A percentile compares a stretch with the other conserved stretches of the same genome.
phyloP scores from a whole-genome alignment of 2,329 filamentous ascomycete genomes.

The Verticillium longisporum region DNA sequence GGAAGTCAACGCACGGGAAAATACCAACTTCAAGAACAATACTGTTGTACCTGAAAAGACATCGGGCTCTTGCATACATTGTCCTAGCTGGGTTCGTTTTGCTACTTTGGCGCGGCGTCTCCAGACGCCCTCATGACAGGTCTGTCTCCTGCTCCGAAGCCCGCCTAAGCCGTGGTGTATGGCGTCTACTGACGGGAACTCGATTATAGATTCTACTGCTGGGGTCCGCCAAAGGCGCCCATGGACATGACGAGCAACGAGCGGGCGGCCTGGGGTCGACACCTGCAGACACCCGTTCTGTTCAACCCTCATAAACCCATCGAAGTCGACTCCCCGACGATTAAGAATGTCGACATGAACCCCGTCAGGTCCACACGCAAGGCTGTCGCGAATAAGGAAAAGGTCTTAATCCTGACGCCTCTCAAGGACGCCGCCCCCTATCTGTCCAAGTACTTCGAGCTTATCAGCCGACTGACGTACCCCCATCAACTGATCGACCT shows the following conservation, averaged over 20 bases:
- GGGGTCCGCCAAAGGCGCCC: slow-evolving; percentile 89
- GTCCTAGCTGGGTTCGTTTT: slow-evolving; percentile 64
- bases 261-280: slow-evolving; percentile 79
- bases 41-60: slow-evolving; percentile 64
- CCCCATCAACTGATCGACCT: slow-evolving; percentile 94
- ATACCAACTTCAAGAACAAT: slow-evolving; percentile 71
- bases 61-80: slow-evolving; percentile 69
- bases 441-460: slow-evolving; percentile 86
- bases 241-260: slow-evolving; percentile 94
- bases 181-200: background rate
- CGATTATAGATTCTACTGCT: slow-evolving; percentile 80
- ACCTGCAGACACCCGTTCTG: slow-evolving; percentile 85
- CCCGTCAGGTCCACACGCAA: slow-evolving; percentile 72
- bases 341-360: slow-evolving; percentile 80
- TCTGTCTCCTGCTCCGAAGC: slow-evolving; percentile 32
- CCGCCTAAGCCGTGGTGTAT: background rate
- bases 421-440: slow-evolving; percentile 81
- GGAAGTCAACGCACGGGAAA: slow-evolving; percentile 77
- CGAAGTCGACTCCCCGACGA: slow-evolving; percentile 73
- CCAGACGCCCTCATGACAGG: slow-evolving; percentile 77
- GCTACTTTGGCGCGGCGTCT: slow-evolving; percentile 83
- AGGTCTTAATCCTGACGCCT: slow-evolving; percentile 85
- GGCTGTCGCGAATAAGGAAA: slow-evolving; percentile 74
- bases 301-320: slow-evolving; percentile 93
- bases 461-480: slow-evolving; percentile 83